Percentiles rank a stretch among this genome's conserved stretches.
Evolutionary conservation across 208 protist genomes (phyloP).

Genomic region (Trypanosomatidae sp.): DNA sequence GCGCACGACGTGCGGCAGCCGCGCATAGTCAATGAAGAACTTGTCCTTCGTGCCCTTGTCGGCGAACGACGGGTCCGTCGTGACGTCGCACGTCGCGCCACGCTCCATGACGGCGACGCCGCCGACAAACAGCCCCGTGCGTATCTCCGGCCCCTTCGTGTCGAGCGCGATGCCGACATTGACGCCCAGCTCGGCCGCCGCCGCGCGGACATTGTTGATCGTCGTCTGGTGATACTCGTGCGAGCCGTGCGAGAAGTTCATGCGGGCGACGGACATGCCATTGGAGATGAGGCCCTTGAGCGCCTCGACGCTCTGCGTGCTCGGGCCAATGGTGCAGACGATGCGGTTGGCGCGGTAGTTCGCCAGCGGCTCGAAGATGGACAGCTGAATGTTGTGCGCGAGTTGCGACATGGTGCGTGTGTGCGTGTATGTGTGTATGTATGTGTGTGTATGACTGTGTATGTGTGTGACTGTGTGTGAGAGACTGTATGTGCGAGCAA

Average conservation of each 20-base stretch:
- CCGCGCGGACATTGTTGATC: conserved; percentile 90
- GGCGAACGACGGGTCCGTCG: conserved; percentile 75
- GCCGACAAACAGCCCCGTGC: conserved; percentile 86
- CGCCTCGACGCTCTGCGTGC: conserved; percentile 89
- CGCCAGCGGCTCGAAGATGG: conserved; percentile 76
- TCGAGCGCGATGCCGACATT: conserved; percentile 94
- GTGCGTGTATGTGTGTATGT: neutral
- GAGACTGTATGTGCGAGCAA: neutral
- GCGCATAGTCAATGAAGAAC: conserved; percentile 90
- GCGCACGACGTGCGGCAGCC: conserved; percentile 65
- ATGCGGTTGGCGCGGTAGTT: conserved; percentile 85
- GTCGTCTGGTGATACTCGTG: conserved; percentile 93
- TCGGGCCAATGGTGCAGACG: conserved; percentile 95
- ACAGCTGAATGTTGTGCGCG: conserved; percentile 76
- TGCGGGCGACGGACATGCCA: conserved; percentile 94
- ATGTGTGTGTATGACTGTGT: neutral
- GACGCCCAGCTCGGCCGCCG: conserved; percentile 71
- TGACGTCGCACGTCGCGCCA: conserved; percentile 77
- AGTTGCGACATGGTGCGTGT: conserved; percentile 62
- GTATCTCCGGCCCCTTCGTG: conserved; percentile 96
- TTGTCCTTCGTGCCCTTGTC: conserved; percentile 65
- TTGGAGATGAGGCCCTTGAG: conserved; percentile 88
- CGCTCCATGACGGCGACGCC: conserved; percentile 44
- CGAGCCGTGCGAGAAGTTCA: conserved; percentile 97
- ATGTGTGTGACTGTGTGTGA: neutral